A percentile compares a stretch with the other conserved stretches of the same genome.
These are phyloP conservation scores for sunflower (Helianthus annuus) DNA, from an alignment of 129 eudicot genomes.

Conservation along the genomic window HanXRQr2.0-SUNRISE NC_035448.2:142493709-142494208, in stretches of 20 bases:
- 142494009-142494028: constrained; percentile 12
- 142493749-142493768: neutral
- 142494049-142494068: constrained; percentile 1
- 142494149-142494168: constrained; percentile 22
- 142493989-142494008: constrained; percentile 2
- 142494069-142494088: constrained; percentile 23
- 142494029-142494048: constrained; percentile 5
- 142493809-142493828: neutral
- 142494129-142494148: constrained; percentile 29
- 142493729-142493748: neutral
- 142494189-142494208: constrained; percentile 36
- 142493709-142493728: too few relatives aligned
- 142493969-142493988: neutral
- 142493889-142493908: too few relatives aligned
- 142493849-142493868: too few relatives aligned
- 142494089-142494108: constrained; percentile 39
- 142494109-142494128: constrained; percentile 33
- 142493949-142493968: neutral
- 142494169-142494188: constrained; percentile 23
- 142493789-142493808: neutral
- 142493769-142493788: neutral
- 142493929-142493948: neutral
- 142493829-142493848: too few relatives aligned
- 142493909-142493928: too few relatives aligned
- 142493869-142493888: too few relatives aligned